Percentiles rank a stretch among this genome's conserved stretches.
Conservation (phyloP, 129 eudicot genomes). For the Saussurea involucrata region DNA sequence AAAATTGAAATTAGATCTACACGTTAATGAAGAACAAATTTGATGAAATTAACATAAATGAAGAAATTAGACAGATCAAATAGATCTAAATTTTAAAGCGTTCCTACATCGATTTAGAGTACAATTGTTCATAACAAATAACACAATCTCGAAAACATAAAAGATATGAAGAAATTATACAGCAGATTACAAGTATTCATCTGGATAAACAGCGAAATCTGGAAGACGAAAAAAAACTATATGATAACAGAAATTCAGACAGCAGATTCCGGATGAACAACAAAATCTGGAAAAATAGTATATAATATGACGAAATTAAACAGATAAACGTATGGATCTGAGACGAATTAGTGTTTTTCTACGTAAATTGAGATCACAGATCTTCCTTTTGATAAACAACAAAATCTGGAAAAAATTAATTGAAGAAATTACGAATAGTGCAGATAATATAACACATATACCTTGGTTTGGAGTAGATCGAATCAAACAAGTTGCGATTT, state of each 20-base stretch:
- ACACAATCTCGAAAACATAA: not conserved
- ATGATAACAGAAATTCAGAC: not conserved
- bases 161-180: not conserved
- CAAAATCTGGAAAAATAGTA: not conserved
- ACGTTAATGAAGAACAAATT: not conserved
- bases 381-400: not conserved
- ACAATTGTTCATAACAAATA: not conserved
- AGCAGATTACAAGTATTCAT: not conserved
- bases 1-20: not conserved
- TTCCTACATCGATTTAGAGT: not conserved
- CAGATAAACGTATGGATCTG: not conserved
- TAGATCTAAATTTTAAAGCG: not conserved
- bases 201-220: not conserved
- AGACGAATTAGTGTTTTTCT: not conserved
- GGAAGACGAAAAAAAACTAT: not conserved
- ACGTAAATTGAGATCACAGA: not conserved
- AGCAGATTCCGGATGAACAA: not conserved
- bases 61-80: not conserved
- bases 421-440: not conserved
- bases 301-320: not conserved
- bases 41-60: not conserved
- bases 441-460: conserved; percentile 3
- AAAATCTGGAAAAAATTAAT: not conserved
- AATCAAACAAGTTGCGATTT: conserved; percentile 14
- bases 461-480: conserved; percentile 11